Percentiles rank a stretch among this genome's conserved stretches.
Evolutionary conservation across 139 green algal genomes (phyloP).

Genomic region (Closterium sp.): DNA sequence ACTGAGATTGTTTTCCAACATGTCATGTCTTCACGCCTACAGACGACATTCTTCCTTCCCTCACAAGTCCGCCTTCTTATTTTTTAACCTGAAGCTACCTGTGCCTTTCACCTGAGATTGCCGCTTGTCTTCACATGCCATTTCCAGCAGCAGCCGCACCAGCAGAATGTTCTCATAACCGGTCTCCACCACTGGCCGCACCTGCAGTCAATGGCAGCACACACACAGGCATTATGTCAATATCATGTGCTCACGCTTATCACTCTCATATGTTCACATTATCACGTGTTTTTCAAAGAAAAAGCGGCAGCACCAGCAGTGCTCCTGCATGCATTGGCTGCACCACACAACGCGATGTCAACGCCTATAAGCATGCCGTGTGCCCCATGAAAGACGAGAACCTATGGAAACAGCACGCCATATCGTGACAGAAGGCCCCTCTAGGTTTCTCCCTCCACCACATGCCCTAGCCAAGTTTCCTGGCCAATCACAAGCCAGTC

Average conservation of each 20-base stretch:
- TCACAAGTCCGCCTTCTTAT: too few relatives aligned
- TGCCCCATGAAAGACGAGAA: too few relatives aligned
- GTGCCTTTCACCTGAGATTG: background rate
- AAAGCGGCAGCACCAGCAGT: background rate
- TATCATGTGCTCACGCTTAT: background rate
- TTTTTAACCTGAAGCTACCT: background rate
- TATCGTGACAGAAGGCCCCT: too few relatives aligned
- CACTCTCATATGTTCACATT: background rate
- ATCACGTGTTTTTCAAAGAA: background rate
- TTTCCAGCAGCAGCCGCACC: constrained; percentile 63
- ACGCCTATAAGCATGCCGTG: too few relatives aligned
- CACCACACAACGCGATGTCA: background rate
- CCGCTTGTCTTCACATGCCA: background rate
- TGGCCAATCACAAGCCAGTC: background rate
- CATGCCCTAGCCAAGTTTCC: too few relatives aligned
- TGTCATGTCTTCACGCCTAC: too few relatives aligned
- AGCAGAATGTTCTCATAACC: constrained; percentile 98
- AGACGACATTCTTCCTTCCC: too few relatives aligned
- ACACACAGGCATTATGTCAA: too few relatives aligned
- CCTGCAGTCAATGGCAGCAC: background rate
- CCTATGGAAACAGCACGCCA: too few relatives aligned
- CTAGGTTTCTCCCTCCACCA: too few relatives aligned
- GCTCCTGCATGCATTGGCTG: background rate
- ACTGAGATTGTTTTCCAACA: too few relatives aligned
- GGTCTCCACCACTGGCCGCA: constrained; percentile 93